Evolutionary conservation across 192 early-diverging fungal species (phyloP).

Genomic region (Podila epicladia): DNA sequence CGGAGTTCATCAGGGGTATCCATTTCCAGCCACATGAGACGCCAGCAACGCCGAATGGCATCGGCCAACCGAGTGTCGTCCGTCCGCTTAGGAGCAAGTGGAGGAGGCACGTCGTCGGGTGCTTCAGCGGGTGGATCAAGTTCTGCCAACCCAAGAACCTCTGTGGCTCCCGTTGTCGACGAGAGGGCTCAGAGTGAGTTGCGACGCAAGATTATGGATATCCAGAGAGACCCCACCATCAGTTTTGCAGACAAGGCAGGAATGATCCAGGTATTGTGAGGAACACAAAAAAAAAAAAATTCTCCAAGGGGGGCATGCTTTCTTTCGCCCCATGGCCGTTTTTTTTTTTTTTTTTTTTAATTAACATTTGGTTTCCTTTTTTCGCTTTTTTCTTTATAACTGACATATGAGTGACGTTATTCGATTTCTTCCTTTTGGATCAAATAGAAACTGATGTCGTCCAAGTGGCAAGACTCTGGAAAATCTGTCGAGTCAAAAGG

Average conservation of each 20-base stretch:
- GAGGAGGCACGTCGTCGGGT: not conserved
- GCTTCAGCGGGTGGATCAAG: not conserved
- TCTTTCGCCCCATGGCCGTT: no score
- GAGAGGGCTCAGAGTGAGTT: conserved; percentile 53
- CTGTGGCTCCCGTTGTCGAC: conserved; percentile 14
- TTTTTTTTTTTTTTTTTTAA: not conserved
- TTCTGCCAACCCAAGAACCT: not conserved
- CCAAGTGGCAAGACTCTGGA: conserved; percentile 52
- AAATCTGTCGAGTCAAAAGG: conserved; percentile 26
- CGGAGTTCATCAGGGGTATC: not conserved
- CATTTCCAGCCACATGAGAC: conserved; percentile 10
- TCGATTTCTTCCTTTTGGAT: conserved; percentile 8
- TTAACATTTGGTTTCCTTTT: not conserved
- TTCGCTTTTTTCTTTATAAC: not conserved
- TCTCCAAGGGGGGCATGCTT: not conserved
- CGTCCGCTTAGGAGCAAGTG: not conserved
- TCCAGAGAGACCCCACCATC: conserved; percentile 64
- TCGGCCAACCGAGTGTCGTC: not conserved
- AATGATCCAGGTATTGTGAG: conserved; percentile 70
- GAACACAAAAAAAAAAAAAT: not conserved
- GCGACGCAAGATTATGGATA: conserved; percentile 71
- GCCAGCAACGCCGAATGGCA: conserved; percentile 34
- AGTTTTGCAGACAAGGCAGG: conserved; percentile 69
- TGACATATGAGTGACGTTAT: not conserved
- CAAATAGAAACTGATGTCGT: conserved; percentile 66